Evolutionary conservation across 2,329 filamentous ascomycete genomes (phyloP).

Genomic region (Talaromyces pinophilus): DNA sequence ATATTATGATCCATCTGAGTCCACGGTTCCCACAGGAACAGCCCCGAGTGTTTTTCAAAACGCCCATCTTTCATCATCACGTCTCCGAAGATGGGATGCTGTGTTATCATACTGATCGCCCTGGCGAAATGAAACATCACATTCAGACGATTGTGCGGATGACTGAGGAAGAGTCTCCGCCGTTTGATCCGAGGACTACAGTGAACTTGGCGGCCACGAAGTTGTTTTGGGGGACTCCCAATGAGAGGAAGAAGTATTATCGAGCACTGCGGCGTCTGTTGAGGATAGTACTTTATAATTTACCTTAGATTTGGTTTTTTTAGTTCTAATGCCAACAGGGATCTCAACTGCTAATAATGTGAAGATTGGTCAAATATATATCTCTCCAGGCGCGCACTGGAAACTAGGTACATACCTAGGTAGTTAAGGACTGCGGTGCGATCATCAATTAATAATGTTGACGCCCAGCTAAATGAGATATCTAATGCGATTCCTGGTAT

Average conservation of each 20-base stretch:
- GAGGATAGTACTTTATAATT: slow-evolving; percentile 41
- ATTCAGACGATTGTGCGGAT: slow-evolving; percentile 78
- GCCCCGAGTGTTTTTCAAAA: slow-evolving; percentile 78
- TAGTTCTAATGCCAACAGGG: background rate
- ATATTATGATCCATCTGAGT: slow-evolving; percentile 76
- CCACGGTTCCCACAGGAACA: slow-evolving; percentile 85
- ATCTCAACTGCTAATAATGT: no score
- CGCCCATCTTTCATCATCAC: slow-evolving; percentile 82
- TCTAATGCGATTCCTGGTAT: no score
- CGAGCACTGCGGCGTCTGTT: slow-evolving; percentile 74
- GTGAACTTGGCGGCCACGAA: slow-evolving; percentile 84
- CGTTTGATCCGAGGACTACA: slow-evolving; percentile 85
- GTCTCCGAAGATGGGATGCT: slow-evolving; percentile 77
- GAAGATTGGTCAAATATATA: no score
- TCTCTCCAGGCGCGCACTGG: no score
- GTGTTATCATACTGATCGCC: slow-evolving; percentile 73
- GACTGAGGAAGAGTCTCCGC: slow-evolving; percentile 83
- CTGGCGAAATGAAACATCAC: slow-evolving; percentile 78
- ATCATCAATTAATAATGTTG: no score
- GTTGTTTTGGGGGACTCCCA: slow-evolving; percentile 78
- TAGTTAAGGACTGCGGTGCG: no score
- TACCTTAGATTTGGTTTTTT: background rate
- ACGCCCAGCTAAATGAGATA: no score
- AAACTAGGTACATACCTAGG: no score
- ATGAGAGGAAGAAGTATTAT: slow-evolving; percentile 82